Base-by-base conservation (phyloP, 1,284 basidiomycete genomes). In the Rhodotorula sp. region DNA sequence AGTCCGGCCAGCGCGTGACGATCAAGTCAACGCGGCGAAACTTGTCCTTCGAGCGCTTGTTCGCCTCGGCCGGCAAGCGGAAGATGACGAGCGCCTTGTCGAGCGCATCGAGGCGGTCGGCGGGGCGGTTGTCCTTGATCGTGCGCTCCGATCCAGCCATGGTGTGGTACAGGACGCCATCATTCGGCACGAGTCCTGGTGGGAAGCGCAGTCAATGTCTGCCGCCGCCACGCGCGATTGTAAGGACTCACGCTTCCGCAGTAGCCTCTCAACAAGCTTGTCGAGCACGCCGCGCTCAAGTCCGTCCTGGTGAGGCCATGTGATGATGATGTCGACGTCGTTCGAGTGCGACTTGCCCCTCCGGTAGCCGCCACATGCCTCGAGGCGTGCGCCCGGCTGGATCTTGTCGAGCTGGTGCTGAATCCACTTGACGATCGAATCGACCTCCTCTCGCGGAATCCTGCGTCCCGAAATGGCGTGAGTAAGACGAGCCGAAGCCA, bases 351-450 rank as follows among this genome's bases (percentile, higher is more conserved):
- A 77, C 79, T 92, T 92, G 16, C 91, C 91, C 67, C 91, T 82
- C 53, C 91, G 85, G 80, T 91, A 90, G 89, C 90, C 88, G 77
- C 91, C 91, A 45, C 86, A 89, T 53, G 92, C 86, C 4, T 87
- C 88, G 71, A 85, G 87, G 19, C 85, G 80, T 76, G 86, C 90
- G 0, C 89, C 89, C 3, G 84, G 82, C 67, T 86, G 84, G 19
- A 92, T 75, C 16, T 78, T 74, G 21, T 85, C 83, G 52, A 91
- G 79, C 76, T 90, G 87, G 16, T 78, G 75, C 84, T 86, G 85
- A 10, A 91, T 84, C 4, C 86, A 65, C n/a, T 50, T 19, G 34
- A 25, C 48, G 17, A 65, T 27, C 21, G 46, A 50, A 17, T 64
- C 63, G 19, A 64, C 63, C n/a, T 64, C 63, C 46, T 2, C 13